These are phyloP conservation scores for Paramecium tetraurelia DNA, from an alignment of 73 alveolate species.

Conservation along the genomic window DNA sequence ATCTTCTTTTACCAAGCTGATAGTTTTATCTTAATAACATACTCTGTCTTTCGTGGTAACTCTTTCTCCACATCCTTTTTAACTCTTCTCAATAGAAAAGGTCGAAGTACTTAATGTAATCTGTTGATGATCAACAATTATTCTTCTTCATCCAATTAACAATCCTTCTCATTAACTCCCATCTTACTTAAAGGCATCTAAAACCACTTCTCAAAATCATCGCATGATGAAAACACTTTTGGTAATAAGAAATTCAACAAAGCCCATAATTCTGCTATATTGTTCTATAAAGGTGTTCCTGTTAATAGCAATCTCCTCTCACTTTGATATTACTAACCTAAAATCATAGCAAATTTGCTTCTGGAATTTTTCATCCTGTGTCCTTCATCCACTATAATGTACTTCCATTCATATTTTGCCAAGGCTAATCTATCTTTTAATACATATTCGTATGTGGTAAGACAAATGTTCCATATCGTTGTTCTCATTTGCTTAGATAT, in stretches of 20 bases:
- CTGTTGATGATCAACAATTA: constrained; percentile 92
- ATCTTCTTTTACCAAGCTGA: constrained; percentile 97
- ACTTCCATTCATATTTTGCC: constrained; percentile 81
- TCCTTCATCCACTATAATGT: constrained; percentile 99
- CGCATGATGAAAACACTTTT: constrained; percentile 94
- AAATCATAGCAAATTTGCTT: constrained; percentile 91
- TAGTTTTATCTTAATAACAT: constrained; percentile 92
- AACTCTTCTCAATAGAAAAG: constrained; percentile 97
- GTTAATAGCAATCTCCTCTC: constrained; percentile 95
- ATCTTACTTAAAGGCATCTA: constrained; percentile 87
- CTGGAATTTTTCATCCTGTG: constrained; percentile 97
- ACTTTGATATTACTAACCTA: constrained; percentile 87
- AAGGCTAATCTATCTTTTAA: constrained; percentile 87
- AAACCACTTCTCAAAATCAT: constrained; percentile 99
- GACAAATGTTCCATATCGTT: constrained; percentile 86
- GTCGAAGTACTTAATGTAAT: constrained; percentile 96
- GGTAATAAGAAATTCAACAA: constrained; percentile 94
- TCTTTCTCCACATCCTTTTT: constrained; percentile 98
- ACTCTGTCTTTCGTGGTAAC: constrained; percentile 96
- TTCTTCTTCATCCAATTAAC: constrained; percentile 96
- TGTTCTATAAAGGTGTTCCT: constrained; percentile 97
- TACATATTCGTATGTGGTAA: constrained; percentile 96
- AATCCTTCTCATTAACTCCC: constrained; percentile 79
- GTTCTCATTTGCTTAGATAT: constrained; percentile 58
- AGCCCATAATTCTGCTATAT: constrained; percentile 98